Evolutionary conservation across 106 monocot species (phyloP).

Genomic region (Alisma plantagoaquatica): DNA sequence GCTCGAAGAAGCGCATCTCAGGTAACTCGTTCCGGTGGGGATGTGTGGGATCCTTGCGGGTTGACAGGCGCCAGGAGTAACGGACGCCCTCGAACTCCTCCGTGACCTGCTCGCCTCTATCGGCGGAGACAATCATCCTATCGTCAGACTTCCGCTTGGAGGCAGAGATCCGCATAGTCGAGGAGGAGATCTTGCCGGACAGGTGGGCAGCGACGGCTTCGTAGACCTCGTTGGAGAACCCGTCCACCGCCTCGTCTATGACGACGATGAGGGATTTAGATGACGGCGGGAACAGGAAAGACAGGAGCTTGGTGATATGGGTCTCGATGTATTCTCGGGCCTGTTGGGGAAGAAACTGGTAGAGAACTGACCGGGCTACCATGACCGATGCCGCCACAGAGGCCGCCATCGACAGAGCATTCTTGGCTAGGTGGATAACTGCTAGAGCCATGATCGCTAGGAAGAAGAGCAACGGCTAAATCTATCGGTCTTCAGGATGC

Average conservation of each 20-base stretch:
- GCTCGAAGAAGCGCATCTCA: conserved; percentile 2
- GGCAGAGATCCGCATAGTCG: background rate
- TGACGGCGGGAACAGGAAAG: background rate
- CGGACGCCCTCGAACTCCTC: background rate
- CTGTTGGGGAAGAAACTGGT: background rate
- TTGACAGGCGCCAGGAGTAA: background rate
- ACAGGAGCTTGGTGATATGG: background rate
- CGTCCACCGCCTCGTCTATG: background rate
- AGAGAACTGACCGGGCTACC: background rate
- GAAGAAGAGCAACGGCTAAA: too few species aligned
- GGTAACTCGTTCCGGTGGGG: background rate
- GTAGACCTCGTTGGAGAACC: background rate
- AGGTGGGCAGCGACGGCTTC: background rate
- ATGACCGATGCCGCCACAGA: background rate
- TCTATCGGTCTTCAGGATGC: too few species aligned
- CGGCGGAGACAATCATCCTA: background rate
- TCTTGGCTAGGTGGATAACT: too few species aligned
- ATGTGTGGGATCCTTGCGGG: too few species aligned
- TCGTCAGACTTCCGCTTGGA: conserved; percentile 4
- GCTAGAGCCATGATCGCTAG: too few species aligned
- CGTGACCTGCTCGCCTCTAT: background rate
- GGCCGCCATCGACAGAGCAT: too few species aligned
- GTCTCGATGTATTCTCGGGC: too few species aligned
- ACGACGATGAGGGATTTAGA: conserved; percentile 2
- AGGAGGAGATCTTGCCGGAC: background rate